phyloP scores from a whole-genome alignment of 2,329 filamentous ascomycete species.

The Albifimbria verrucaria region DNA sequence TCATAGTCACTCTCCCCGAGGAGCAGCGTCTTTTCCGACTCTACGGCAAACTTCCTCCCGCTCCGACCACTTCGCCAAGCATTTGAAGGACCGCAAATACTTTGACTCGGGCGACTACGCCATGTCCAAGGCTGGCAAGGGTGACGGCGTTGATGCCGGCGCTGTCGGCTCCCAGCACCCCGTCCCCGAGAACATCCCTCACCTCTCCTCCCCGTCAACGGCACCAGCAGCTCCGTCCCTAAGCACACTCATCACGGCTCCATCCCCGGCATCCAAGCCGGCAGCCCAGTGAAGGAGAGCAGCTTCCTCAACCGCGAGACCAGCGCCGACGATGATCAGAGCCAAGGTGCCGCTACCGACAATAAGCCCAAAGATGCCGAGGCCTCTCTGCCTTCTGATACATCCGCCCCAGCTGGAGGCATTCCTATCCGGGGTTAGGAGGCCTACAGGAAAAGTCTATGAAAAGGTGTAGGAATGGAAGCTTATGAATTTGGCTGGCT shows the following conservation, averaged over 20 bases:
- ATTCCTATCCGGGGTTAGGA: slow-evolving; percentile 63
- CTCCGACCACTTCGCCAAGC: slow-evolving; percentile 95
- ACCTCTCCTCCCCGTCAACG: slow-evolving; percentile 68
- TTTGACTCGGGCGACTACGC: slow-evolving; percentile 97
- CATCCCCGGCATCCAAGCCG: slow-evolving; percentile 52
- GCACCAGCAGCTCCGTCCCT: slow-evolving; percentile 22
- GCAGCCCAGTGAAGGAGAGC: slow-evolving; percentile 86
- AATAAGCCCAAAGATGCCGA: slow-evolving; percentile 38
- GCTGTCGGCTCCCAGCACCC: slow-evolving; percentile 93
- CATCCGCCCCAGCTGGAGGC: slow-evolving; percentile 28
- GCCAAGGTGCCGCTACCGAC: slow-evolving; percentile 16
- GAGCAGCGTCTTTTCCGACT: slow-evolving; percentile 96
- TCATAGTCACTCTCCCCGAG: slow-evolving; percentile 83
- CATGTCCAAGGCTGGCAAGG: slow-evolving; percentile 95
- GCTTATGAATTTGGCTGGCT: neutral
- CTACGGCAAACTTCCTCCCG: slow-evolving; percentile 95
- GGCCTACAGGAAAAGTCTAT: neutral
- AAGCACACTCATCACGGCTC: slow-evolving; percentile 40
- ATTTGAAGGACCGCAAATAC: slow-evolving; percentile 98
- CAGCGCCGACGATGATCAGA: slow-evolving; percentile 55
- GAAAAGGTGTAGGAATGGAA: neutral
- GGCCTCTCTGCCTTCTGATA: slow-evolving; percentile 8
- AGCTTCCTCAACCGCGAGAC: slow-evolving; percentile 83
- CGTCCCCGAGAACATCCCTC: slow-evolving; percentile 90
- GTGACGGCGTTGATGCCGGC: slow-evolving; percentile 88